Conservation (phyloP, 331 rosid species). For the Dryas integrifolia region DNA sequence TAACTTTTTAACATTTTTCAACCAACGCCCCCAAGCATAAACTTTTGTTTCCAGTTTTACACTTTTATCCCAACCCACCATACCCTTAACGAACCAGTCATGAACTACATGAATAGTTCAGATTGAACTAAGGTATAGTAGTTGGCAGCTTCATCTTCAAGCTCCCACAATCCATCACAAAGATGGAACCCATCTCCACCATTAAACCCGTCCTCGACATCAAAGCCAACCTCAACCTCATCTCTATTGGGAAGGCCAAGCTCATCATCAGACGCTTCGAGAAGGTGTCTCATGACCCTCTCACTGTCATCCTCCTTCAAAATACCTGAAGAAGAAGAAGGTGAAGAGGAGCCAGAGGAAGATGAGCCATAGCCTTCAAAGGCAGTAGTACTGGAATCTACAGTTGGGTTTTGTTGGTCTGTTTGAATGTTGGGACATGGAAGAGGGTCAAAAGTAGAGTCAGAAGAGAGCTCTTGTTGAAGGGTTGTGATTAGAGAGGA, state of each 20-base stretch:
- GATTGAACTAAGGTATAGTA: slow-evolving; percentile 66
- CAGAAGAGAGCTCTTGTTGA: slow-evolving; percentile 58
- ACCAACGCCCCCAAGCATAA: neutral
- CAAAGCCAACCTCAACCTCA: neutral
- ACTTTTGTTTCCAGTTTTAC: neutral
- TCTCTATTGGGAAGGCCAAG: slow-evolving; percentile 68
- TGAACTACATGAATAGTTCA: slow-evolving; percentile 54
- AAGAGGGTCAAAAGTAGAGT: slow-evolving; percentile 22
- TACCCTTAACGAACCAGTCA: neutral
- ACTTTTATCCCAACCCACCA: neutral
- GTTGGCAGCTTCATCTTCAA: slow-evolving; percentile 82
- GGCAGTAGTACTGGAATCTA: neutral
- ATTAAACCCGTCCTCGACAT: slow-evolving; percentile 21
- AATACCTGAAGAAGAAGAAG: neutral
- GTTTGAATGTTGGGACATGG: neutral
- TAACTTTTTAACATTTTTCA: neutral
- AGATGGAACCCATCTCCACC: slow-evolving; percentile 33
- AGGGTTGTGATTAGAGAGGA: slow-evolving; percentile 62
- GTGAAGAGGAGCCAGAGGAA: slow-evolving; percentile 21
- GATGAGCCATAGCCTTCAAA: slow-evolving; percentile 22
- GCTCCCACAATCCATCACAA: slow-evolving; percentile 64
- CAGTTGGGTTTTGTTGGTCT: slow-evolving; percentile 10
- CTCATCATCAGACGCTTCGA: slow-evolving; percentile 87
- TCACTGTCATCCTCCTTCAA: slow-evolving; percentile 45
- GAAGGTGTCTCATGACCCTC: slow-evolving; percentile 64